Evolutionary conservation across 78 protist species (phyloP), one percentile per base, ranked within the genome.

Genomic region (Capsaspora owczarzaki): DNA sequence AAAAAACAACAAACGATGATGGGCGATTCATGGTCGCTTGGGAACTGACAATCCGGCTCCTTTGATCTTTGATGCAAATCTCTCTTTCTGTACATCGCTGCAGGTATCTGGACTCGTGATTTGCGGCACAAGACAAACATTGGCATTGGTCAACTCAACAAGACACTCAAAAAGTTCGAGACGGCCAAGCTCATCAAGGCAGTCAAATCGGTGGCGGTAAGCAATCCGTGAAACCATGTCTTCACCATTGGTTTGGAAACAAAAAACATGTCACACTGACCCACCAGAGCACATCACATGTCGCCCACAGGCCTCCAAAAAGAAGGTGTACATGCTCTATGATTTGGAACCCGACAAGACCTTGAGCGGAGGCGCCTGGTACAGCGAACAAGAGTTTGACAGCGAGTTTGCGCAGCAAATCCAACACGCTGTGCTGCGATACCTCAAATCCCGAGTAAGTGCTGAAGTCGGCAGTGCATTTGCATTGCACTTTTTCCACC

Each of bases 241-340:
- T 77, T 35, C 27, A 20, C 27, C 38, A 14, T 31, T 71, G 49
- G 29, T 6, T 8, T 22, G 22, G 33, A 33, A 16, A n/a, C 76
- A 31, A 86, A 82, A 44, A 80, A 83, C 56, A 49, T 49, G 56
- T 10, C 16, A 16, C 66, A 56, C n/a, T 12, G 66, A 56, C n/a
- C 25, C 35, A 56, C 25, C 66, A n/a, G n/a, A n/a, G 69, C 69
- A 5, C n/a, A 1, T 19, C 29, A 19, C 61, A 1, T 14, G 61
- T n/a, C 38, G 41, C 16, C 69, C 38, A 38, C 69, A 61, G 72
- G 33, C 40, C 20, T 51, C 60, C 66, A 82, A 72, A 61, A 75
- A 87, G 81, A 87, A 85, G 61, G 78, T 90, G 29, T 90, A 82
- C 51, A 90, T 90, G 87, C 83, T 82, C 27, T 77, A n/a, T 49